Percentiles rank a stretch among this genome's conserved stretches.
Evolutionary conservation across 306 rosid genomes (phyloP).

Genomic region (Myrica gale): DNA sequence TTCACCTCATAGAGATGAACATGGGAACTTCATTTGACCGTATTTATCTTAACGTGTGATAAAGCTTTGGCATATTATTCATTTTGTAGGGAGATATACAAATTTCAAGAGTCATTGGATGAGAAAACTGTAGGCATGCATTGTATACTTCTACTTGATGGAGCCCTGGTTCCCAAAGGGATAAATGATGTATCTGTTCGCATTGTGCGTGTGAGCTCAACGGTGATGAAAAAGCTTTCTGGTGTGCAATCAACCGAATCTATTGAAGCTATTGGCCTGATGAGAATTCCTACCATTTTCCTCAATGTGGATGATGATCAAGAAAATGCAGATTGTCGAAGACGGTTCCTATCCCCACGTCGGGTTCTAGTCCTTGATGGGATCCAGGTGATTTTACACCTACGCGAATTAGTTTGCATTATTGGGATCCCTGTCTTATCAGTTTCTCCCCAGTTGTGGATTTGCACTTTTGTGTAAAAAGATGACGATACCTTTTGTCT

Average conservation of each 20-base stretch:
- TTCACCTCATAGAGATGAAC: too few relatives aligned
- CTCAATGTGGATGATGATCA: conserved; percentile 38
- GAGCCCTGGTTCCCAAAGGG: conserved; percentile 57
- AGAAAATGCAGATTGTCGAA: conserved; percentile 36
- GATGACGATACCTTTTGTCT: conserved; percentile 8
- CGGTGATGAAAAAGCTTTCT: conserved; percentile 73
- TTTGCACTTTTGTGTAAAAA: not conserved
- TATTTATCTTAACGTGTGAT: conserved; percentile 11
- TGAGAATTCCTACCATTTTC: conserved; percentile 67
- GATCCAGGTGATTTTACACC: conserved; percentile 61
- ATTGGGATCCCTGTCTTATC: not conserved
- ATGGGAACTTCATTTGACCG: conserved; percentile 1
- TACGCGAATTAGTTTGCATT: conserved; percentile 7
- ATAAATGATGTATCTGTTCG: conserved; percentile 45
- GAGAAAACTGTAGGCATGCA: conserved; percentile 50
- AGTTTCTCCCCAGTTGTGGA: conserved; percentile 7
- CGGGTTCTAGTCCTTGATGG: conserved; percentile 86
- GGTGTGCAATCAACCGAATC: conserved; percentile 74
- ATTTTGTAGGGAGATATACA: conserved; percentile 70
- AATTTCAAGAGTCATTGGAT: conserved; percentile 56
- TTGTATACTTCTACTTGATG: conserved; percentile 68
- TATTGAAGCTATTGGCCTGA: conserved; percentile 71
- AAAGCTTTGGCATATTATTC: conserved; percentile 13
- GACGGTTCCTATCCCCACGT: conserved; percentile 58
- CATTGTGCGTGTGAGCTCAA: conserved; percentile 59